Evolutionary conservation across 2,329 filamentous ascomycete genomes (phyloP).

Genomic region (Penicillium palitans): DNA sequence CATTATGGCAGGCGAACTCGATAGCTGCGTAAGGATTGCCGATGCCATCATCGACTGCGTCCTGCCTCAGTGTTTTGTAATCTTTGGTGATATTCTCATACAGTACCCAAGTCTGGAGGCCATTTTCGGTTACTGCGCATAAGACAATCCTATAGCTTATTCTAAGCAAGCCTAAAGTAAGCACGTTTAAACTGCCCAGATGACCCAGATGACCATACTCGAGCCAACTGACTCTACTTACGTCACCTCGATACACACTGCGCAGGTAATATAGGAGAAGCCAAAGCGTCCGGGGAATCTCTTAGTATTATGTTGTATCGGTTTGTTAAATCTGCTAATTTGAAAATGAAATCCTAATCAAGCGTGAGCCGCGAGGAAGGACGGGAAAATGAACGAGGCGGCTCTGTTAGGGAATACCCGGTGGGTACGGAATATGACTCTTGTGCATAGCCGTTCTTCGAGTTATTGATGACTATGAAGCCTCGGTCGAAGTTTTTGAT

Average conservation of each 20-base stretch:
- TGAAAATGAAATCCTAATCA: background rate
- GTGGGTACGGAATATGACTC: background rate
- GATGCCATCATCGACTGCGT: too few species aligned
- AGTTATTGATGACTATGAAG: background rate
- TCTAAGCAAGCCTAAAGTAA: background rate
- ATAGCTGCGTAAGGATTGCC: too few species aligned
- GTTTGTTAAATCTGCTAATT: background rate
- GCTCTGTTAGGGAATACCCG: background rate
- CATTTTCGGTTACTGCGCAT: too few species aligned
- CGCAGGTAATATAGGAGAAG: background rate
- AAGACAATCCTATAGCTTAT: background rate
- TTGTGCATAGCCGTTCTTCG: background rate
- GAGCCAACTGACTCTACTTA: background rate
- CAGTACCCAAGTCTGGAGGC: too few species aligned
- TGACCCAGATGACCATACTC: background rate
- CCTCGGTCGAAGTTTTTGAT: constrained; percentile 1
- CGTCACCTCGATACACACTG: background rate
- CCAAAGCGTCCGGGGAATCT: background rate
- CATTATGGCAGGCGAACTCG: too few species aligned
- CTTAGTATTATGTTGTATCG: background rate
- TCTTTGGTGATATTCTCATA: too few species aligned
- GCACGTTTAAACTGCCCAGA: background rate
- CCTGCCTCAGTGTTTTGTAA: too few species aligned
- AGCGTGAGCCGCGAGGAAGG: background rate
- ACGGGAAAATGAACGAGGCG: background rate